A percentile compares a stretch with the other conserved stretches of the same genome.
Evolutionary conservation across 2,329 filamentous ascomycete species (phyloP).

Genomic region (Parastagonospora avenae): DNA sequence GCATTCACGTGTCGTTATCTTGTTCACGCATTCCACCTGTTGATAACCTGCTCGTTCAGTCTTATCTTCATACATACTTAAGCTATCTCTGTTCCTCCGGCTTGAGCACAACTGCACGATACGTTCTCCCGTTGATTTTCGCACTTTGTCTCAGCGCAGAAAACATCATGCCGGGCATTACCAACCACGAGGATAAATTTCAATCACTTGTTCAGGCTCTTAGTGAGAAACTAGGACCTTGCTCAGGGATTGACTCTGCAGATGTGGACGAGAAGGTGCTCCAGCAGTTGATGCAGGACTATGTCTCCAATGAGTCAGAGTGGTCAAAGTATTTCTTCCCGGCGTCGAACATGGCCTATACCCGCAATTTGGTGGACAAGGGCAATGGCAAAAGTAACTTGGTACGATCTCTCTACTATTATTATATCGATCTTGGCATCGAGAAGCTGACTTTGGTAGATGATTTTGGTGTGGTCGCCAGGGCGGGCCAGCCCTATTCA

Average conservation of each 20-base stretch:
- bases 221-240: slow-evolving; percentile 75
- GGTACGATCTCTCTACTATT: slow-evolving; percentile 53
- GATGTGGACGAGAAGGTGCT: slow-evolving; percentile 79
- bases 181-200: slow-evolving; percentile 54
- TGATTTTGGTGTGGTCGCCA: slow-evolving; percentile 88
- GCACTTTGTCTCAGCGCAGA: slow-evolving; percentile 13
- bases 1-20: slow-evolving; percentile 10
- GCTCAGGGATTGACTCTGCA: slow-evolving; percentile 79
- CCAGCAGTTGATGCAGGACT: slow-evolving; percentile 73
- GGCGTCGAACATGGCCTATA: slow-evolving; percentile 75
- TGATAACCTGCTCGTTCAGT: not conserved
- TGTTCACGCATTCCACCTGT: slow-evolving; percentile 10
- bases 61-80: not conserved
- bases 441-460: slow-evolving; percentile 53
- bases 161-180: slow-evolving; percentile 29
- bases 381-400: slow-evolving; percentile 83
- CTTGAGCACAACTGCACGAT: too few relatives aligned
- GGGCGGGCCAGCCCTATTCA: slow-evolving; percentile 84
- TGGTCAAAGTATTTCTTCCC: slow-evolving; percentile 78
- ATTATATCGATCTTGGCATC: not conserved
- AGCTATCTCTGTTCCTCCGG: too few relatives aligned
- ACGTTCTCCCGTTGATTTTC: too few relatives aligned
- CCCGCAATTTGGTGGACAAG: slow-evolving; percentile 86
- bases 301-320: slow-evolving; percentile 69
- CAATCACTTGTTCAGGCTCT: slow-evolving; percentile 74